Percentiles rank a stretch among this genome's conserved stretches.
phyloP scores from a whole-genome alignment of 257 asterid species.

The Perilla frutescens region DNA sequence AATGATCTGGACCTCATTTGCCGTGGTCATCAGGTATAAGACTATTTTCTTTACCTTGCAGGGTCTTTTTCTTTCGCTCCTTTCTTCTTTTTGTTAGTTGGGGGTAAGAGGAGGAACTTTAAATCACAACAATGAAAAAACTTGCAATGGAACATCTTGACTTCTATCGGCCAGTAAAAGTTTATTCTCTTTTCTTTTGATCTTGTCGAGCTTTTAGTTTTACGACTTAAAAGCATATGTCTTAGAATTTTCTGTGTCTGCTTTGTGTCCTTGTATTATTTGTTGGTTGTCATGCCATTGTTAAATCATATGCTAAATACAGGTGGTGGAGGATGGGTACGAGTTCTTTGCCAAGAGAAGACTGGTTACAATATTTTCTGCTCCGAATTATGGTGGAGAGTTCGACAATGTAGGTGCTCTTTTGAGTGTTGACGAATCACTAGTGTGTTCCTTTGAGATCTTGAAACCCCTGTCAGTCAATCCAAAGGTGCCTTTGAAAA shows the following conservation, averaged over 20 bases:
- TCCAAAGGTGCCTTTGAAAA: conserved; percentile 62
- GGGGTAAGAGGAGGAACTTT: neutral
- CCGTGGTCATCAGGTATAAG: conserved; percentile 78
- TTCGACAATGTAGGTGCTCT: conserved; percentile 81
- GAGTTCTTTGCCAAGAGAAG: conserved; percentile 81
- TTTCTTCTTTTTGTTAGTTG: conserved; percentile 7
- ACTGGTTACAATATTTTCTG: conserved; percentile 75
- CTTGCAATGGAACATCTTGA: conserved; percentile 15
- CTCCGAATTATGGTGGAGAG: conserved; percentile 84
- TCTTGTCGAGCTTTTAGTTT: conserved; percentile 12
- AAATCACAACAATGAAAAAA: neutral
- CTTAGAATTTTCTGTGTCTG: neutral
- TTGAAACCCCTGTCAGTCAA: conserved; percentile 50
- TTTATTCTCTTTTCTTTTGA: neutral
- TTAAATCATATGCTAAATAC: conserved; percentile 14
- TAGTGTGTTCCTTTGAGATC: conserved; percentile 75
- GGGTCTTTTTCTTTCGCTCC: neutral
- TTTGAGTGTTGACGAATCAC: conserved; percentile 68
- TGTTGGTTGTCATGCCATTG: neutral
- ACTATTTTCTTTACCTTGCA: conserved; percentile 20
- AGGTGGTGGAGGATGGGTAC: conserved; percentile 91
- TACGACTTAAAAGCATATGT: neutral
- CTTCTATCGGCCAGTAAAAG: neutral
- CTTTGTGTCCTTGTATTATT: neutral
- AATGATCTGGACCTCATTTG: conserved; percentile 76